Percentiles rank a stretch among this genome's conserved stretches.
These are phyloP conservation scores for Spongispora temasekensis DNA, from an alignment of 1,284 basidiomycete species.

Conservation along the genomic window DNA sequence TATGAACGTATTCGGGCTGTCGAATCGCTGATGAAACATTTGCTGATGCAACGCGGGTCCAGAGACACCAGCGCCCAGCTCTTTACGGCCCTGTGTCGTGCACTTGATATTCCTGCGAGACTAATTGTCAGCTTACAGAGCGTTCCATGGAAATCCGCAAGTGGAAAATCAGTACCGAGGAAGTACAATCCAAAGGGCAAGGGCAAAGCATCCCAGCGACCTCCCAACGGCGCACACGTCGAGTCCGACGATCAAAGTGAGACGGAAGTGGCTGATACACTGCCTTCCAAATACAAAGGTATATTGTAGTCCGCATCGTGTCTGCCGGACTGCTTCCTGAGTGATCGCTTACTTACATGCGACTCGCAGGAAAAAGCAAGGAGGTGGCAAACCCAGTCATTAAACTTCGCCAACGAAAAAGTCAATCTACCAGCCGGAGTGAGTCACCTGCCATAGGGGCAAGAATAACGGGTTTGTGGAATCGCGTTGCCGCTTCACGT, in stretches of 20 bases:
- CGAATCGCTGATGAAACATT: constrained; percentile 90
- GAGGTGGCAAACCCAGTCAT: constrained; percentile 54
- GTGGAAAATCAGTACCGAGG: constrained; percentile 49
- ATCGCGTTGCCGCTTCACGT: constrained; percentile 6
- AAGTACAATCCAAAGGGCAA: constrained; percentile 36
- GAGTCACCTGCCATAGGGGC: constrained; percentile 16
- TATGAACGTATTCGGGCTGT: constrained; percentile 72
- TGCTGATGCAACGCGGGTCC: constrained; percentile 77
- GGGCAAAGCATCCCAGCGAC: too few relatives aligned
- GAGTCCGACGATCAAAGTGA: too few relatives aligned
- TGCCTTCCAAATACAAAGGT: constrained; percentile 30
- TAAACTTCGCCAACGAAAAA: constrained; percentile 56
- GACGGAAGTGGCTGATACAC: constrained; percentile 42
- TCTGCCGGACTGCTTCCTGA: constrained; percentile 5
- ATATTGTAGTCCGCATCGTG: constrained; percentile 14
- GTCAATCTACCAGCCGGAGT: constrained; percentile 37
- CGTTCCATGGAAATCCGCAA: constrained; percentile 77
- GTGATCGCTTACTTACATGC: constrained; percentile 11
- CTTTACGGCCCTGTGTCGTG: constrained; percentile 89
- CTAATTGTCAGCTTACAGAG: constrained; percentile 91
- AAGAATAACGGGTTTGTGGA: constrained; percentile 24
- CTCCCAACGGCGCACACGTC: too few relatives aligned
- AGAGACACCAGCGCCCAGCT: constrained; percentile 89
- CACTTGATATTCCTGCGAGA: constrained; percentile 84
- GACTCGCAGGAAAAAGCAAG: constrained; percentile 47